These are phyloP conservation scores for Cutaneotrichosporon cutaneum DNA, from an alignment of 1,284 basidiomycete species.

Conservation along the genomic window DNA sequence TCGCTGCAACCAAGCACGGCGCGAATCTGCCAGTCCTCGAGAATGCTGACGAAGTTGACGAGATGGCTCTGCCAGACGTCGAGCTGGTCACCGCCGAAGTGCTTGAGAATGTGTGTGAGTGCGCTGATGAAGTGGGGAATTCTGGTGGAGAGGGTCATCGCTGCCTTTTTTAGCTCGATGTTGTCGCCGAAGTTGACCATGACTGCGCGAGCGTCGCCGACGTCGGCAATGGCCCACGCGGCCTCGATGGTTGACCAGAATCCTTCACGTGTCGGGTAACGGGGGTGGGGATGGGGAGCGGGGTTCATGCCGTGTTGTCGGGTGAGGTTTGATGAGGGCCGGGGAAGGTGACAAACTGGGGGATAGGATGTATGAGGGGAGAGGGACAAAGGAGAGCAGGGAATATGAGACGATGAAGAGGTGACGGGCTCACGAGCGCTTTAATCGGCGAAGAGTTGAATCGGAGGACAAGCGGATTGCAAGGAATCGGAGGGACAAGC, in stretches of 20 bases:
- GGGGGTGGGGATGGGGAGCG: no score
- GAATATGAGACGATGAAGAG: no score
- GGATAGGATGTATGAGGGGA: no score
- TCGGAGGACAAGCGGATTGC: background rate
- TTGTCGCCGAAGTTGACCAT: background rate
- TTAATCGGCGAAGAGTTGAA: no score
- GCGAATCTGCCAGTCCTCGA: background rate
- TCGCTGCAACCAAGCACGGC: background rate
- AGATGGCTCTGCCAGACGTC: background rate
- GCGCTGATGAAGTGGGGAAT: background rate
- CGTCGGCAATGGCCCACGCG: background rate
- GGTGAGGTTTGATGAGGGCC: no score
- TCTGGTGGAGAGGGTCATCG: background rate
- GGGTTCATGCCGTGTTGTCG: no score
- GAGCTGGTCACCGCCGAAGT: background rate
- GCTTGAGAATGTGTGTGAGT: background rate
- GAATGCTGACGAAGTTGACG: background rate
- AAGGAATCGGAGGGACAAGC: background rate
- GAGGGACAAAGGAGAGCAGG: no score
- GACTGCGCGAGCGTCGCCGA: background rate
- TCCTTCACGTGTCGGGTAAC: background rate
- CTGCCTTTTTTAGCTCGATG: background rate
- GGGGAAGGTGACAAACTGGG: no score
- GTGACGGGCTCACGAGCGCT: no score
- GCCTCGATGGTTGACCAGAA: background rate